Percentiles rank a stretch among this genome's conserved stretches.
phyloP scores from a whole-genome alignment of 257 asterid species.

The Jacaranda copaia region DNA sequence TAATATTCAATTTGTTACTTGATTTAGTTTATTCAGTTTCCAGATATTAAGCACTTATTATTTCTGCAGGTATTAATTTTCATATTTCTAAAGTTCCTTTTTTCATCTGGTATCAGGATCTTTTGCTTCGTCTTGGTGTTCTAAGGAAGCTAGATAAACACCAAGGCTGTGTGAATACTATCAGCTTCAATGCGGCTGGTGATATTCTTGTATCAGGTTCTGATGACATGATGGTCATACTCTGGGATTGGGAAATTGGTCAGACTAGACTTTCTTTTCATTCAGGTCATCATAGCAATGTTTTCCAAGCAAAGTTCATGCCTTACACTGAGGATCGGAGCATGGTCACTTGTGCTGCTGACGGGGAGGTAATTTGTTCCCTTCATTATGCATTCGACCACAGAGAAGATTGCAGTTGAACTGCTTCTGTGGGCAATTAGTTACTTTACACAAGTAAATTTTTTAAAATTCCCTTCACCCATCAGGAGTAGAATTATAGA shows the following conservation, averaged over 20 bases:
- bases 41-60: too few species aligned
- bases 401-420: too few species aligned
- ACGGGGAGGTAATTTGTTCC: background rate
- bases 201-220: background rate
- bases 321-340: background rate
- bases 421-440: too few species aligned
- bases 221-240: background rate
- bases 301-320: background rate
- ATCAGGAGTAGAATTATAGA: too few species aligned
- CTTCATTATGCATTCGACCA: background rate
- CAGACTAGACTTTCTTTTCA: background rate
- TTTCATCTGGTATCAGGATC: background rate
- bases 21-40: too few species aligned
- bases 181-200: background rate
- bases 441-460: too few species aligned
- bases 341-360: background rate
- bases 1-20: too few species aligned
- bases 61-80: too few species aligned
- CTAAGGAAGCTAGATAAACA: background rate
- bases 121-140: conserved; percentile 2
- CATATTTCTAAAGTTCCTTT: too few species aligned
- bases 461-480: too few species aligned
- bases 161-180: background rate
- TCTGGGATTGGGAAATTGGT: conserved; percentile 8
- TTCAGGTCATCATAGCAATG: background rate